phyloP scores from a whole-genome alignment of 345 rosid genomes.

The Lepidium sativum region DNA sequence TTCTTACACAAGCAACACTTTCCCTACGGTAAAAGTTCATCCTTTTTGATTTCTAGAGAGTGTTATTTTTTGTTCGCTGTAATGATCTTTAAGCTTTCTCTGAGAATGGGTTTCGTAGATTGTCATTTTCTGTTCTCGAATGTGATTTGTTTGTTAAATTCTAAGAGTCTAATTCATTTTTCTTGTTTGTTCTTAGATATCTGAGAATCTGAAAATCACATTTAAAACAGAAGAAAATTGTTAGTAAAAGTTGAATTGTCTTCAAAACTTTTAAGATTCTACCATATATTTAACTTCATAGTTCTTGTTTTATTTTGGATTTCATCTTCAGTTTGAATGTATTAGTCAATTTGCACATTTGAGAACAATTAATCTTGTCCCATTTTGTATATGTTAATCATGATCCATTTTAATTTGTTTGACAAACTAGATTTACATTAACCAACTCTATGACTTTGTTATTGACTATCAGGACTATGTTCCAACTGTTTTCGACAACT shows the following conservation, averaged over 20 bases:
- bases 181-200: neutral
- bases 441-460: neutral
- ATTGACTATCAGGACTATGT: constrained; percentile 72
- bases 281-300: neutral
- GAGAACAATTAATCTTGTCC: neutral
- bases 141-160: neutral
- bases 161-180: neutral
- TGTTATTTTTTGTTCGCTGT: neutral
- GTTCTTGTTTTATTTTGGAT: too few species aligned
- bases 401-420: neutral
- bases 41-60: neutral
- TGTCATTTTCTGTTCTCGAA: neutral
- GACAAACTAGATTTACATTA: neutral
- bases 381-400: neutral
- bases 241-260: neutral
- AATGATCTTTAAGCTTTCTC: constrained; percentile 8
- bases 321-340: neutral
- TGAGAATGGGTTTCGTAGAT: neutral
- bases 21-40: constrained; percentile 61
- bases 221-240: too few species aligned
- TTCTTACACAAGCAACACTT: constrained; percentile 96
- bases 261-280: neutral
- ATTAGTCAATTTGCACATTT: neutral
- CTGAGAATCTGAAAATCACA: too few species aligned
- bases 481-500: constrained; percentile 95